Evolutionary conservation across 768 basidiomycete genomes (phyloP).

Genomic region (Lanmaoa rubissima): DNA sequence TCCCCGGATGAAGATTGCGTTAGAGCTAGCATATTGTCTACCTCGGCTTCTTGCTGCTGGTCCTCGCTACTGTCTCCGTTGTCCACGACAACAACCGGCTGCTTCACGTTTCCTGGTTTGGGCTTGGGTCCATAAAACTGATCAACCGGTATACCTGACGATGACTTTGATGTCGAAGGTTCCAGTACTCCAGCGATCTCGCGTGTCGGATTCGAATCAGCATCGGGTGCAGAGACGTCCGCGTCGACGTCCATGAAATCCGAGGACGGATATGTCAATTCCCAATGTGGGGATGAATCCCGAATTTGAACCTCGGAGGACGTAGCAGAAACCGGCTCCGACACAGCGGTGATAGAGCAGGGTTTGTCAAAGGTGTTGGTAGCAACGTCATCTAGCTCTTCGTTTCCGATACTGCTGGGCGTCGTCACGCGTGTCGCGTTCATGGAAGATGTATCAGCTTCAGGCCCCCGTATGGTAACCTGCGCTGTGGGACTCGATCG

Average conservation of each 20-base stretch:
- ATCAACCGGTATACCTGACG: slow-evolving; percentile 14
- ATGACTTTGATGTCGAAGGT: slow-evolving; percentile 3
- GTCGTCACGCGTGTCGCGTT: slow-evolving; percentile 21
- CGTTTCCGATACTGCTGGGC: slow-evolving; percentile 15
- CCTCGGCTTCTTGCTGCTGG: slow-evolving; percentile 32
- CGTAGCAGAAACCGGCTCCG: slow-evolving; percentile 6
- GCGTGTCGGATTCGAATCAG: not conserved
- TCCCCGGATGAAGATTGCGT: slow-evolving; percentile 14
- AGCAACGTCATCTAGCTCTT: slow-evolving; percentile 12
- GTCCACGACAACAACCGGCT: slow-evolving; percentile 12
- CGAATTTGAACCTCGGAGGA: slow-evolving; percentile 11
- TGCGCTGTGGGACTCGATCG: not conserved
- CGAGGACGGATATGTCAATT: slow-evolving; percentile 20
- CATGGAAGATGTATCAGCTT: slow-evolving; percentile 16
- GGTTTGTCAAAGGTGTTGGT: slow-evolving; percentile 13
- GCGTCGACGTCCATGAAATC: slow-evolving; percentile 31
- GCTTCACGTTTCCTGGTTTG: not conserved
- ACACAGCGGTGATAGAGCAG: slow-evolving; percentile 13
- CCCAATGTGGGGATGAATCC: slow-evolving; percentile 6
- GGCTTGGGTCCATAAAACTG: slow-evolving; percentile 23
- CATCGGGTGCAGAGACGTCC: not conserved
- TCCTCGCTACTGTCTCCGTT: slow-evolving; percentile 30
- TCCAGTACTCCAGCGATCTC: not conserved
- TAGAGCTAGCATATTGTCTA: slow-evolving; percentile 31
- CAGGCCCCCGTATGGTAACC: slow-evolving; percentile 8